These are phyloP conservation scores for Beauveria asiatica DNA, from an alignment of 2,329 filamentous ascomycete genomes.

Conservation along the genomic window DNA sequence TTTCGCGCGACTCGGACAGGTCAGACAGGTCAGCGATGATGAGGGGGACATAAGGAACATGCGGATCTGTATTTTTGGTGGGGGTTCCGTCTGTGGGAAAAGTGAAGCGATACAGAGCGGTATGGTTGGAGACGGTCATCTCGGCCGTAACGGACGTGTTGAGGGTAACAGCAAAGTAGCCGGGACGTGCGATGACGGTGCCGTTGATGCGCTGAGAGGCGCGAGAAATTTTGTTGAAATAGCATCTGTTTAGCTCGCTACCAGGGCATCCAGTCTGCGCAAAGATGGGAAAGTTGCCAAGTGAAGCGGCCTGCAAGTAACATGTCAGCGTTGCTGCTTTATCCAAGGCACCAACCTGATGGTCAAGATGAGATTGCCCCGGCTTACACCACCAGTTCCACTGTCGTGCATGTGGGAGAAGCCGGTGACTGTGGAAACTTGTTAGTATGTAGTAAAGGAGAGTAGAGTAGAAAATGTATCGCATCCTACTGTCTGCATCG, in stretches of 20 bases:
- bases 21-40: conserved; percentile 53
- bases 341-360: too few species aligned
- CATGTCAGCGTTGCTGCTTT: background rate
- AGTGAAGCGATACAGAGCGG: conserved; percentile 53
- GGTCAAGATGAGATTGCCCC: background rate
- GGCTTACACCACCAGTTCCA: conserved; percentile 24
- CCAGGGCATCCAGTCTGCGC: conserved; percentile 37
- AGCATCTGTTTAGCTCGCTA: conserved; percentile 39
- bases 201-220: conserved; percentile 39
- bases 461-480: background rate
- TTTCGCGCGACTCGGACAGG: conserved; percentile 27
- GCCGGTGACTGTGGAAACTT: conserved; percentile 19
- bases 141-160: conserved; percentile 50
- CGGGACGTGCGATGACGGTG: conserved; percentile 47
- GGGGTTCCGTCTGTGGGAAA: conserved; percentile 33
- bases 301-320: conserved; percentile 27
- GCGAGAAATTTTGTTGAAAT: conserved; percentile 40
- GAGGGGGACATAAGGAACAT: conserved; percentile 32
- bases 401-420: conserved; percentile 25
- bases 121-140: conserved; percentile 53
- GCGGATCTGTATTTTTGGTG: conserved; percentile 11
- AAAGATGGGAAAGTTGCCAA: conserved; percentile 46
- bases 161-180: conserved; percentile 52
- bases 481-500: conserved; percentile 16
- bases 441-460: background rate